Conservation (phyloP, 1,284 basidiomycete genomes). For the Porodaedalea pini region DNA sequence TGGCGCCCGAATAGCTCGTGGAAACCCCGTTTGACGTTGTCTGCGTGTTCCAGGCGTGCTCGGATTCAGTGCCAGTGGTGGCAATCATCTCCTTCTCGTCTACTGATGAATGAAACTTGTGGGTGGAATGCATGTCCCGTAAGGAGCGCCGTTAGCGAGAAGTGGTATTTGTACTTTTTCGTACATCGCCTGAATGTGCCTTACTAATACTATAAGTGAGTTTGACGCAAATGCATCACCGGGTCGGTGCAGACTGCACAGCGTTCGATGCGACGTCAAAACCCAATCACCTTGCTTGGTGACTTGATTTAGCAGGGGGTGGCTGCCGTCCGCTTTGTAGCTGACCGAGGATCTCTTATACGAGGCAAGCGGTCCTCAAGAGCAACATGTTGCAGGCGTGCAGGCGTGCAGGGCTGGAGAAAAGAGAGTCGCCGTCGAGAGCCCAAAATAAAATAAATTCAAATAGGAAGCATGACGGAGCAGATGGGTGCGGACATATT, state of each 20-base stretch:
- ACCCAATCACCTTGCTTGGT: background rate
- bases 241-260: background rate
- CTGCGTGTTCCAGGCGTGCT: background rate
- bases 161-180: background rate
- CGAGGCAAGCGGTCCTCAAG: background rate
- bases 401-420: background rate
- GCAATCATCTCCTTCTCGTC: background rate
- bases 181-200: background rate
- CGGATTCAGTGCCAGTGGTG: background rate
- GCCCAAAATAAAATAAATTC: background rate
- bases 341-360: background rate
- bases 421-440: background rate
- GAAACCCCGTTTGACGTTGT: background rate
- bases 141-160: background rate
- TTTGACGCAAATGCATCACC: background rate
- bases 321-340: background rate
- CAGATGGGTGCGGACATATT: background rate
- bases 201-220: background rate
- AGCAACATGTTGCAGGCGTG: background rate
- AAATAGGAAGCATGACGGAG: background rate
- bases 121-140: background rate
- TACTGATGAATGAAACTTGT: no score
- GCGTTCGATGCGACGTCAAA: constrained; percentile 5
- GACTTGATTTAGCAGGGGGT: background rate
- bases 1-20: background rate